Evolutionary conservation across 352 stramenopile species (phyloP), one percentile per base, ranked within the genome.

Genomic region (Globisporangium middletonii): DNA sequence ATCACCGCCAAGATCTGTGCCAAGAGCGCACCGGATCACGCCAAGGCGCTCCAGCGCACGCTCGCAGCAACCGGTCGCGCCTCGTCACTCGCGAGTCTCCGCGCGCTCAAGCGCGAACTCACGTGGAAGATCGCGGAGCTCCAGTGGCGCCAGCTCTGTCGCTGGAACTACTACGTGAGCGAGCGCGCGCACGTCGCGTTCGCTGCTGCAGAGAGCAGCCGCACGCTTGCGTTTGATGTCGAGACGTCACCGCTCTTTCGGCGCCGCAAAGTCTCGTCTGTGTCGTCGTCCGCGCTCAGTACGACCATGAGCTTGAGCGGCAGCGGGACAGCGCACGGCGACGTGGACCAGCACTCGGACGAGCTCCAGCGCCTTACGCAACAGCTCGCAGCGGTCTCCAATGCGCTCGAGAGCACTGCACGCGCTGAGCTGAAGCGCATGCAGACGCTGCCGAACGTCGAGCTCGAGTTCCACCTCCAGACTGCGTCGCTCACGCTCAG

Each of bases 101-200:
- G 77, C 19, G 43, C 53, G 11, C 27, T 83, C 0, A 79, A 80
- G 37, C 72, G 73, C 30, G 66, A 83, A 5, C 64, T 89, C 33
- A 76, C 77, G 46, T 92, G 82, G 82, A 76, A 82, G 62, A 84
- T 92, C 38, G 65, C 78, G 0, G 55, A 73, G 0, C 49, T 88
- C 4, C 64, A 80, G 42, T 88, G 80, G 79, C 67, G 65, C 8
- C 73, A 89, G 46, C 51, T 65, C 13, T 89, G 75, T 63, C 63
- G 73, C 5, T 84, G 71, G 76, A 78, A 76, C 27, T 79, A 79
- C 35, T 76, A 70, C 50, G 59, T 74, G 13, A 77, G 62, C 15
- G 77, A 88, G 43, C 67, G 73, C 33, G 55, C 74, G 7, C 73
- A 67, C 18, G 58, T 72, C 41, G 73, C 69, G 15, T 67, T 86